Evolutionary conservation across 139 green algal species (phyloP), one percentile per base, ranked within the genome.

Genomic region (Microglena sp.): DNA sequence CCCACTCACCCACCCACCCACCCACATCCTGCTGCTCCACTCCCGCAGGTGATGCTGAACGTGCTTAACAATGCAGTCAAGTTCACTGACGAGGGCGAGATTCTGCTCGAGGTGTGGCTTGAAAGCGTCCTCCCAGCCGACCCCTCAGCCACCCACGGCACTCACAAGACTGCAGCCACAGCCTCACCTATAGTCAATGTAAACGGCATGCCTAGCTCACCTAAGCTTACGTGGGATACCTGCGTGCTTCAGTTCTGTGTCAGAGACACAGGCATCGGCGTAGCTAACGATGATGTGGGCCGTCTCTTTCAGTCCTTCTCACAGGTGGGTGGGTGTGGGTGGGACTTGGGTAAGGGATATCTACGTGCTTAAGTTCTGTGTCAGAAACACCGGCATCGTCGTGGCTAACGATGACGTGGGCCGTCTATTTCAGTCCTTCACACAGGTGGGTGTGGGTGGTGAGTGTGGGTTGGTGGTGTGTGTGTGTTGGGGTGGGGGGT

Each of bases 11-110:
- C 40, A 24, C 40, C 40, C 40, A n/a, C n/a, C 15, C 40, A 50
- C 40, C 15, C 15, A 11, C 40, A 50, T 24, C 40, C 40, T 50
- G 40, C 40, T 50, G 40, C 40, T 24, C 40, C 11, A 24, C 15
- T 50, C 15, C 1, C 84, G n/a, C n/a, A 92, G 71, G 69, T 90
- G 24, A 62, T 89, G 11, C 60, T 70, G 35, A 79, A 84, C 69
- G 55, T 90, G 60, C 62, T 89, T 45, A 79, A 70, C 74, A 95
- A 95, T 62, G 86, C 84, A 1, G 81, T 94, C 45, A 96, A 96
- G 82, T 95, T 96, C 75, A 96, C 89, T 1, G 81, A 91, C 34
- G 22, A 56, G 0, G 88, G 73, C 7, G 78, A 86, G 53, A 69
- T 95, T 2, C 69, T 92, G 33, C 66, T 95, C 33, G 77, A 90